Conservation (phyloP, 1,284 basidiomycete species). For the Agaricales sp. region DNA sequence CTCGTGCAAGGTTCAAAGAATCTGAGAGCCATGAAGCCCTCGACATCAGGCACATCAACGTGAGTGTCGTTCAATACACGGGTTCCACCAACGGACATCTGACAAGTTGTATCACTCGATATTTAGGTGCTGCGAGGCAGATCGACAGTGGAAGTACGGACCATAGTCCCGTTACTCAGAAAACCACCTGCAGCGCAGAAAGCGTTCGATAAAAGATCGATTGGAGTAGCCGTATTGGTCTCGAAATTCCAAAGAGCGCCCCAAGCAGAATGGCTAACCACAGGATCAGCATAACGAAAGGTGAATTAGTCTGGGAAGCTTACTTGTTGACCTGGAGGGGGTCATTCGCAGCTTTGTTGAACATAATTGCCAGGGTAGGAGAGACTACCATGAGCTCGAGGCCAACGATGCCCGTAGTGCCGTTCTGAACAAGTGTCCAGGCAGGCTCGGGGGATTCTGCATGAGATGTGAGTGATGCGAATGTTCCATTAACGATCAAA, state of each 20-base stretch:
- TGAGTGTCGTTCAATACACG: neutral
- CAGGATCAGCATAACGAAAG: no score
- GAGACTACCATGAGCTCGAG: constrained; percentile 27
- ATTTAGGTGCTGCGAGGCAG: constrained; percentile 8
- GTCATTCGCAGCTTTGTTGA: constrained; percentile 27
- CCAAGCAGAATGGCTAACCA: constrained; percentile 9
- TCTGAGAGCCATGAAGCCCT: constrained; percentile 68
- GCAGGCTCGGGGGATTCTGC: no score
- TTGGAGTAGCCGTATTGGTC: constrained; percentile 19
- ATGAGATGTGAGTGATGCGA: no score
- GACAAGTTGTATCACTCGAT: no score
- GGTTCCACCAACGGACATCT: neutral
- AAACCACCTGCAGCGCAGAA: constrained; percentile 31
- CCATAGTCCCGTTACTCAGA: constrained; percentile 26
- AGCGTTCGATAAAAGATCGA: constrained; percentile 27
- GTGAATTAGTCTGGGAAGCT: constrained; percentile 17
- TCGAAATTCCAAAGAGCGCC: constrained; percentile 22
- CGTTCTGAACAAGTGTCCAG: constrained; percentile 14
- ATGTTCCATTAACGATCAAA: no score
- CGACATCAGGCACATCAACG: constrained; percentile 64
- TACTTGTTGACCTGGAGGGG: constrained; percentile 22
- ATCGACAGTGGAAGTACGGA: constrained; percentile 7
- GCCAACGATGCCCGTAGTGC: constrained; percentile 23
- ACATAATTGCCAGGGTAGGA: constrained; percentile 21
- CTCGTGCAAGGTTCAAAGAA: constrained; percentile 62